Evolutionary conservation across 2,329 filamentous ascomycete genomes (phyloP), one percentile per base, ranked within the genome.

Genomic region (Beauveria sp.): DNA sequence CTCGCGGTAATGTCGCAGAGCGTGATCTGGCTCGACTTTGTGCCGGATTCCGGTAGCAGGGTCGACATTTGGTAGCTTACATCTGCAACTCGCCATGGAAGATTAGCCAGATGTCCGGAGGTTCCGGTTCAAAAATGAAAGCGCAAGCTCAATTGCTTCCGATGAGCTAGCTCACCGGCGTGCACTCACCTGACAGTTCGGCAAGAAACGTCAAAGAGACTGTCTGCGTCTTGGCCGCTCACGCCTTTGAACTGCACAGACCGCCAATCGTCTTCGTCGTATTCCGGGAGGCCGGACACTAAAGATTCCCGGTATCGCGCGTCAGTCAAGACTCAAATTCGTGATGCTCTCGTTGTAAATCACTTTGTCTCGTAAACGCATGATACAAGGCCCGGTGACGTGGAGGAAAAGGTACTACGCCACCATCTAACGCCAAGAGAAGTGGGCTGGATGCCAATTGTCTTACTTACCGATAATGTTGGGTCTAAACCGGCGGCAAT

Each of bases 241-340:
- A 72, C 74, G 63, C 84, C 77, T 61, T 80, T 80, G 66, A 88
- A 79, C 24, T 76, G 74, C 43, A 90, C 78, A 30, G 75, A 77
- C 63, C 83, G 86, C 89, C 89, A 92, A 9, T 76, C 77, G 58
- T 92, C 88, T 71, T 92, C 89, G 20, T 84, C 81, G 67, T 88
- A 91, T 5, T 85, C 77, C 1, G 81, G 75, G 0, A 81, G 78
- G 3, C 87, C 87, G 5, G 84, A 83, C 55, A 90, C 82, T 84
- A 40, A 24, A 24, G 22, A 24, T 24, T 24, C 3, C 20, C 12
- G 26, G 6, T 18, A 37, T 6, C 14, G 46, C 41, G 53, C 7
- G 41, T 30, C n/a, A 37, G 20, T 14, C n/a, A 37, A n/a, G 4
- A 55, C n/a, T 6, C 5, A 37, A 14, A 16, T 16, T 6, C 34